A percentile compares a stretch with the other conserved stretches of the same genome.
These are phyloP conservation scores for Musa acuminata DNA, from an alignment of 176 grass and related monocot species.

Conservation along the genomic window DNA sequence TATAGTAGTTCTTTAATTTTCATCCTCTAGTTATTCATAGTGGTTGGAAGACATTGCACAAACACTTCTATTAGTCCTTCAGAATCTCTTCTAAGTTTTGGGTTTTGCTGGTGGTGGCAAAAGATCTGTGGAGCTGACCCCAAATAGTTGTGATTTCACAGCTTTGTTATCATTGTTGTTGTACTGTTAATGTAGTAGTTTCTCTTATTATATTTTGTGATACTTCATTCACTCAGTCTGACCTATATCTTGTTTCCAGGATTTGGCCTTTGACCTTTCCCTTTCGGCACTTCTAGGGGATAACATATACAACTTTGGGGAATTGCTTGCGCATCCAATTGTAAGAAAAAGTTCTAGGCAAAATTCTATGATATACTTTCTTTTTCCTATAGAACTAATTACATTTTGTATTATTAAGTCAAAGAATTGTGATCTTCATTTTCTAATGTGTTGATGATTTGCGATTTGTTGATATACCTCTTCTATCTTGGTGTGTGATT, in stretches of 20 bases:
- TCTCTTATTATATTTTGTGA: not conserved
- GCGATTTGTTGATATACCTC: no score
- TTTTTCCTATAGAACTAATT: not conserved
- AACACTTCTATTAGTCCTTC: no score
- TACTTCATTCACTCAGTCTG: not conserved
- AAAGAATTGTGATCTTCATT: not conserved
- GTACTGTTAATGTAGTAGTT: no score
- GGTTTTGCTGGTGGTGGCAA: no score
- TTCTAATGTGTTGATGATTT: not conserved
- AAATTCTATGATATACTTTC: not conserved
- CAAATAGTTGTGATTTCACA: no score
- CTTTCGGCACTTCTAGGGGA: constrained; percentile 79
- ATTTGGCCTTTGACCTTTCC: constrained; percentile 86
- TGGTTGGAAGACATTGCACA: no score
- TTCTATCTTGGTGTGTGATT: no score
- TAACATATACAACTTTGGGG: constrained; percentile 94
- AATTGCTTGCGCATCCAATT: constrained; percentile 85
- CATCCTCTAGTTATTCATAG: no score
- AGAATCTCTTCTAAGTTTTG: no score
- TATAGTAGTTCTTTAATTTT: no score
- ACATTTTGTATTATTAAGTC: not conserved
- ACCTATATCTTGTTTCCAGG: constrained; percentile 24
- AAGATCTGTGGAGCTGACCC: no score
- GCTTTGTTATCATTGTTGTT: no score
- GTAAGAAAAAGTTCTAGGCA: constrained; percentile 35